Conservation (phyloP, 2,329 filamentous ascomycete species). For the Ceratocystis alfenasii region DNA sequence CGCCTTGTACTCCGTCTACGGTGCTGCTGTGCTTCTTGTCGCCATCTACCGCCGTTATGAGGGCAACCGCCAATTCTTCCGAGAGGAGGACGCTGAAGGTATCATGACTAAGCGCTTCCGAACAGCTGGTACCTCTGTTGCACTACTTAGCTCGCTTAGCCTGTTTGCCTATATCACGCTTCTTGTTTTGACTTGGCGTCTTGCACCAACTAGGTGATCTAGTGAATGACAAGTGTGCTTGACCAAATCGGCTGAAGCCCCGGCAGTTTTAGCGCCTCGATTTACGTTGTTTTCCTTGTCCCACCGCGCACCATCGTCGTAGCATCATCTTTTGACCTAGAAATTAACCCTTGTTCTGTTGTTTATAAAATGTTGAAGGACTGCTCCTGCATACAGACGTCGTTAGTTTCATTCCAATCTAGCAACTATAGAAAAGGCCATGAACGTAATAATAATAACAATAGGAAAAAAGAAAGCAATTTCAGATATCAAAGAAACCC, state of each 20-base stretch:
- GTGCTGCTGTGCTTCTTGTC: constrained; percentile 69
- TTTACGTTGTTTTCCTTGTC: no score
- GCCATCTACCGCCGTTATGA: constrained; percentile 78
- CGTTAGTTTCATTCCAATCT: background rate
- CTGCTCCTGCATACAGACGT: background rate
- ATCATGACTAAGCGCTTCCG: constrained; percentile 43
- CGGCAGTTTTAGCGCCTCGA: no score
- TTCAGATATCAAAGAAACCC: no score
- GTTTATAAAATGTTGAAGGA: background rate
- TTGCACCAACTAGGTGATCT: background rate
- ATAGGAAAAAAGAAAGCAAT: no score
- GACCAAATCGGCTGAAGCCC: no score
- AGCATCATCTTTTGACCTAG: no score
- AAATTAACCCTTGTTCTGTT: background rate
- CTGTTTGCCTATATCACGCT: constrained; percentile 46
- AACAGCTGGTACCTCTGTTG: constrained; percentile 51
- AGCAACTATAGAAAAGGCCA: background rate
- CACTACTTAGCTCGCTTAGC: constrained; percentile 45
- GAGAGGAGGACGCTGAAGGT: constrained; percentile 30
- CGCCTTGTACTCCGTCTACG: constrained; percentile 89
- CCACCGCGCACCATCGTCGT: no score
- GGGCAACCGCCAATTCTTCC: constrained; percentile 90
- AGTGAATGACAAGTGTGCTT: background rate
- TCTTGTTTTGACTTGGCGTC: constrained; percentile 42
- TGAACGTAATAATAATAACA: background rate